A percentile compares a stretch with the other conserved stretches of the same genome.
These are phyloP conservation scores for Aegilops longissima DNA, from an alignment of 176 grass and related monocot genomes.

Conservation along the genomic window DNA sequence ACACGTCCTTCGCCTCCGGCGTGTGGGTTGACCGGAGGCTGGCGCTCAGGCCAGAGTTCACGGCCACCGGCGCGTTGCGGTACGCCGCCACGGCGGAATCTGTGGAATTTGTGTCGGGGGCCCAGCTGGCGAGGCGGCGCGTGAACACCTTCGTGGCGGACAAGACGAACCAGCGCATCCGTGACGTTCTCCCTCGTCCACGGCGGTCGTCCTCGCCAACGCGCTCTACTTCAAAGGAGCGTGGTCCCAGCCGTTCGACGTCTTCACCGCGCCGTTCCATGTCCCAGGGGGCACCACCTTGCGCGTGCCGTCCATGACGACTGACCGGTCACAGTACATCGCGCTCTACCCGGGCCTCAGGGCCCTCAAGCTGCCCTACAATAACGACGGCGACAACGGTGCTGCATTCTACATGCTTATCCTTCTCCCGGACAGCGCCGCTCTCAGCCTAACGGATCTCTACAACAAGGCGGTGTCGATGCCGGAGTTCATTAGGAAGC, in stretches of 20 bases:
- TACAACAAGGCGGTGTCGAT: conserved; percentile 15
- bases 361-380: background rate
- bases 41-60: background rate
- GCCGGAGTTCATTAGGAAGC: conserved; percentile 14
- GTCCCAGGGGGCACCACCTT: background rate
- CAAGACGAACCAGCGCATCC: background rate
- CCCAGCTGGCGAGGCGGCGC: background rate
- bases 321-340: background rate
- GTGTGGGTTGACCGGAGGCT: background rate
- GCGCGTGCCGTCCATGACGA: background rate
- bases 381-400: background rate
- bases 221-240: conserved; percentile 28
- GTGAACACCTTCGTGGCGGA: background rate
- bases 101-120: background rate
- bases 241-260: too few relatives aligned
- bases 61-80: background rate
- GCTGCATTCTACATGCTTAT: background rate
- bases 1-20: conserved; percentile 32
- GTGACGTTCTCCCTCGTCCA: background rate
- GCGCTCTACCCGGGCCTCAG: too few relatives aligned
- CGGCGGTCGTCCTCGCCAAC: conserved; percentile 19
- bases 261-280: background rate
- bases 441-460: background rate
- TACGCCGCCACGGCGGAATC: background rate
- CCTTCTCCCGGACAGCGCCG: background rate